Evolutionary conservation across 345 rosid genomes (phyloP).

Genomic region (Cardamine occulta): DNA sequence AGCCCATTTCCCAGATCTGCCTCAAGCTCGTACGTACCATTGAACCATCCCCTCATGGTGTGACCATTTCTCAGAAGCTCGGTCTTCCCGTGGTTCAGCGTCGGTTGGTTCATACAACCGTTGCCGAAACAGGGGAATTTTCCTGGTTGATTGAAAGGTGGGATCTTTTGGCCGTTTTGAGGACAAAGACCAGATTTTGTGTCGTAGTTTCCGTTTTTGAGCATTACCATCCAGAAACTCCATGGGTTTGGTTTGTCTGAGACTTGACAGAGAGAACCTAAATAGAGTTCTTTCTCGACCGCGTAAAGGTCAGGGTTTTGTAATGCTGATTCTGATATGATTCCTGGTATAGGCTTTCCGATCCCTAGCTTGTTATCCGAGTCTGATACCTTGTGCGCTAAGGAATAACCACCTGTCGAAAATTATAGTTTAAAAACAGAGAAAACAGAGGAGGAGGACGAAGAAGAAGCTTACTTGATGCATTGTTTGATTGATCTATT

Average conservation of each 20-base stretch:
- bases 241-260: constrained; percentile 65
- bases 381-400: constrained; percentile 66
- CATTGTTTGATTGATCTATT: neutral
- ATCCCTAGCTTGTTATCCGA: constrained; percentile 67
- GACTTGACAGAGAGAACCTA: constrained; percentile 74
- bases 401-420: constrained; percentile 51
- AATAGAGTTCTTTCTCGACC: constrained; percentile 66
- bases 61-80: constrained; percentile 49
- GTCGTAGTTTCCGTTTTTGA: constrained; percentile 88
- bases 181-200: constrained; percentile 68
- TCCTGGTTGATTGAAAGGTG: constrained; percentile 51
- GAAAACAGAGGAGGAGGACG: neutral
- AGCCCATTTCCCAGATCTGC: constrained; percentile 33
- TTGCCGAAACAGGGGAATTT: constrained; percentile 73
- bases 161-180: constrained; percentile 57
- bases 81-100: constrained; percentile 58
- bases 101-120: constrained; percentile 92
- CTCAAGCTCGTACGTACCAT: constrained; percentile 73
- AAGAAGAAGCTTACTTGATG: constrained; percentile 28
- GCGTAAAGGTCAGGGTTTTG: constrained; percentile 66
- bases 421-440: neutral
- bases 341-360: constrained; percentile 49
- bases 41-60: constrained; percentile 75
- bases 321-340: constrained; percentile 40
- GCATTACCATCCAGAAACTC: constrained; percentile 94